Conservation (phyloP, 306 rosid genomes). For the Cyamopsis tetragonoloba region DNA sequence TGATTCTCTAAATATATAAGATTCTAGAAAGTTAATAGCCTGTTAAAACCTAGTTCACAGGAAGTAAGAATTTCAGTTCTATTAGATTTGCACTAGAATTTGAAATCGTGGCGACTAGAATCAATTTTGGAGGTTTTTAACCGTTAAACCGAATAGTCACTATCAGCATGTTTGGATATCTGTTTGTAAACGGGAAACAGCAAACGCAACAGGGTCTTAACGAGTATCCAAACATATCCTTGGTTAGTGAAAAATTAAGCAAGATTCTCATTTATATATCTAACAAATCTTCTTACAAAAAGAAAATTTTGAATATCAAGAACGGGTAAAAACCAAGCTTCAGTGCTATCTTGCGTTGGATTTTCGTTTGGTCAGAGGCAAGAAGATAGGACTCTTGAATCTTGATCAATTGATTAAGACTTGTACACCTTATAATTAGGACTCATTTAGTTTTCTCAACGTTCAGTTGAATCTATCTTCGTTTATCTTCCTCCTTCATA, state of each 20-base stretch:
- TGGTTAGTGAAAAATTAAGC: background rate
- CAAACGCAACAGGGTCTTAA: too few species aligned
- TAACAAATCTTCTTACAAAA: background rate
- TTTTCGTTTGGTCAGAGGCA: background rate
- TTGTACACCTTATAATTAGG: background rate
- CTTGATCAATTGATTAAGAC: background rate
- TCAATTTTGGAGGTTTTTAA: too few species aligned
- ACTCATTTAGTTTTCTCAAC: background rate
- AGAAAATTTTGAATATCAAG: background rate
- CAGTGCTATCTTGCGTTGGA: background rate
- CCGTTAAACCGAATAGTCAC: too few species aligned
- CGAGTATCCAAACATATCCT: too few species aligned
- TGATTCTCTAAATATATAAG: background rate
- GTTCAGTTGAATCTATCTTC: background rate
- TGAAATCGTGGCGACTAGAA: too few species aligned
- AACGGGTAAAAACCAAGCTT: background rate
- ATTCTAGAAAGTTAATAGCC: too few species aligned
- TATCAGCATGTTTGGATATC: too few species aligned
- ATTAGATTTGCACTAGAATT: too few species aligned
- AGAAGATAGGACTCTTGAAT: background rate
- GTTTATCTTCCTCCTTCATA: background rate
- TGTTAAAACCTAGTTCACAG: too few species aligned
- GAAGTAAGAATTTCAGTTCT: too few species aligned
- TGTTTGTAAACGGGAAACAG: too few species aligned
- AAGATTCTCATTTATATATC: background rate